phyloP scores from a whole-genome alignment of 768 basidiomycete species.

The Basidioascus undulatus region DNA sequence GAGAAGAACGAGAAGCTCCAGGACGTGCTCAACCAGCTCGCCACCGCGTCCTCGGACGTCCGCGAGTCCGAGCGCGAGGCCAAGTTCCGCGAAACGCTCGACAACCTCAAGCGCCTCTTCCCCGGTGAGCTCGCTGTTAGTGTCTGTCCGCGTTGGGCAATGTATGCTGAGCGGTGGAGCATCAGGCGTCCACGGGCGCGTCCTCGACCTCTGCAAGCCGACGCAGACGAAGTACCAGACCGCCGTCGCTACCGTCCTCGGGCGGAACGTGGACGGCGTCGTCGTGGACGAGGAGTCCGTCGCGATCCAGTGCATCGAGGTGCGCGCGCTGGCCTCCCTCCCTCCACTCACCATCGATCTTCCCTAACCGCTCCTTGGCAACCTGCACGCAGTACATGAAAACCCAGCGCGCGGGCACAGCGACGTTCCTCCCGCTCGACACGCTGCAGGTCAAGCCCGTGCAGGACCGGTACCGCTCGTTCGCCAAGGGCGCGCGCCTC shows the following conservation, averaged over 20 bases:
- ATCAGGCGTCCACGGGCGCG: slow-evolving; percentile 68
- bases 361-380: neutral
- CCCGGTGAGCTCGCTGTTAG: slow-evolving; percentile 29
- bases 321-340: slow-evolving; percentile 14
- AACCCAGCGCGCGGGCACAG: slow-evolving; percentile 79
- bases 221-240: slow-evolving; percentile 75
- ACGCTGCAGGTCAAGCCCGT: slow-evolving; percentile 83
- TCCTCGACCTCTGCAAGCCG: slow-evolving; percentile 85
- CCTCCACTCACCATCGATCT: neutral
- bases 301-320: slow-evolving; percentile 93
- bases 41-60: slow-evolving; percentile 73
- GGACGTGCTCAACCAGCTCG: slow-evolving; percentile 52
- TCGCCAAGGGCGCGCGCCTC: slow-evolving; percentile 62
- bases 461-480: slow-evolving; percentile 81
- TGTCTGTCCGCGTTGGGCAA: slow-evolving; percentile 4
- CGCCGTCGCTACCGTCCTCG: slow-evolving; percentile 74
- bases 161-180: neutral
- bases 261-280: slow-evolving; percentile 80
- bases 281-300: slow-evolving; percentile 94
- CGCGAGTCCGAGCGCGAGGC: slow-evolving; percentile 64
- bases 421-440: slow-evolving; percentile 95
- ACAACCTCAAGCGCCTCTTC: slow-evolving; percentile 66
- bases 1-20: slow-evolving; percentile 82
- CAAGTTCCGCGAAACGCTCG: slow-evolving; percentile 61
- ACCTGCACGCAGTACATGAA: slow-evolving; percentile 48